Evolutionary conservation across 2,329 filamentous ascomycete genomes (phyloP).

Genomic region (Botrytis sinoallii): DNA sequence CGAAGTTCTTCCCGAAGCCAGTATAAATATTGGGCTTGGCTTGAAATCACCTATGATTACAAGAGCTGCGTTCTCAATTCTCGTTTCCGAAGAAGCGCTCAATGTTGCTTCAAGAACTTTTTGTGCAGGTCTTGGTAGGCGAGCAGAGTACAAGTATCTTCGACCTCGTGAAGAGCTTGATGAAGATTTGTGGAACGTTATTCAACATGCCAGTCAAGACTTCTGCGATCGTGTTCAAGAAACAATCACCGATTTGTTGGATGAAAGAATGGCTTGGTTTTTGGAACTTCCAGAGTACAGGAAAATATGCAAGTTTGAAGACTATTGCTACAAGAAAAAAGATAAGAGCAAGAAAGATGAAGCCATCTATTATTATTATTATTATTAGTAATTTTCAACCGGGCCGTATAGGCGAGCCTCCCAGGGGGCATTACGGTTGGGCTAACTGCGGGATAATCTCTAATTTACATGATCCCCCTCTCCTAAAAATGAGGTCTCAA

Average conservation of each 20-base stretch:
- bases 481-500: too few relatives aligned
- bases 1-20: slow-evolving; percentile 60
- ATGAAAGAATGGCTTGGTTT: slow-evolving; percentile 42
- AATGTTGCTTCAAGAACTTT: slow-evolving; percentile 20
- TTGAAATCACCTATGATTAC: slow-evolving; percentile 46
- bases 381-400: too few relatives aligned
- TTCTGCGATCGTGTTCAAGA: slow-evolving; percentile 48
- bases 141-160: slow-evolving; percentile 42
- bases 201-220: slow-evolving; percentile 56
- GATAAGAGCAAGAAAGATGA: neutral
- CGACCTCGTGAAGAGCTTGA: slow-evolving; percentile 48
- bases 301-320: slow-evolving; percentile 33
- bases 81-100: slow-evolving; percentile 62
- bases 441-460: too few relatives aligned
- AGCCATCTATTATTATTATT: too few relatives aligned
- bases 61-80: slow-evolving; percentile 53
- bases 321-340: slow-evolving; percentile 15
- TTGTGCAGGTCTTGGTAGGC: neutral
- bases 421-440: too few relatives aligned
- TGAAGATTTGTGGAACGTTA: slow-evolving; percentile 53
- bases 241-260: slow-evolving; percentile 38
- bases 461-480: too few relatives aligned
- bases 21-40: slow-evolving; percentile 54
- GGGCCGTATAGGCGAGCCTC: too few relatives aligned
- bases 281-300: slow-evolving; percentile 34